Evolutionary conservation across 2,329 filamentous ascomycete genomes (phyloP), one percentile per base, ranked within the genome.

Genomic region (Penicillium sp.): DNA sequence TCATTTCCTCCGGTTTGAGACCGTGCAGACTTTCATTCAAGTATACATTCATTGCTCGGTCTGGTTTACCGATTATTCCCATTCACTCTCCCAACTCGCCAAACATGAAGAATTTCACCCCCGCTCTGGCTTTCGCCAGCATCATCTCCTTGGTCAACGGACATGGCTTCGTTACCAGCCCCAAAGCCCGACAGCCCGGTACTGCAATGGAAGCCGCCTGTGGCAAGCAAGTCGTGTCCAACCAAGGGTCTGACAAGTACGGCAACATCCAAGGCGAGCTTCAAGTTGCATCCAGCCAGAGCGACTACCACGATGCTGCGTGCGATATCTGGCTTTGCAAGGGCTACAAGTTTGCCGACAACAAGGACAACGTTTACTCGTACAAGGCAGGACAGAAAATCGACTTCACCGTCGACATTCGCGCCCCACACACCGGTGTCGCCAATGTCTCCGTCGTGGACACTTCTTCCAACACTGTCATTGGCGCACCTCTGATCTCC

Each of bases 301-400:
- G 33, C 46, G 81, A 82, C 72, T 81, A 78, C 71, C 72, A 80
- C 52, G 73, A 74, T 43, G 67, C 69, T 1, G 67, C 70, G 36
- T 84, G 82, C 69, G 72, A 81, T 63, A 73, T 82, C 64, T 82
- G 77, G 76, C 76, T 82, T 45, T 84, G 81, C 80, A 83, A 84
- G 73, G 83, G 83, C 57, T 80, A 80, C 72, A 78, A 84, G 66
- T 83, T 79, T 70, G 76, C 65, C 43, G 83, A 85, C 73, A 82
- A 82, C 73, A 79, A 69, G 58, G 75, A 69, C 60, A 81, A 81
- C 62, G 74, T 85, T 46, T 76, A 82, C 61, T 74, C 69, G 40
- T 85, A 78, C 75, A 79, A 63, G n/a, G 61, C 77, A 4, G 78
- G 78, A n/a, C 67, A 80, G 62, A 68, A 60, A 3, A 70, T 81